A percentile compares a stretch with the other conserved stretches of the same genome.
These are phyloP conservation scores for Wickerhamomyces sp. DNA, from an alignment of 1,139 yeast species.

Conservation along the genomic window DNA sequence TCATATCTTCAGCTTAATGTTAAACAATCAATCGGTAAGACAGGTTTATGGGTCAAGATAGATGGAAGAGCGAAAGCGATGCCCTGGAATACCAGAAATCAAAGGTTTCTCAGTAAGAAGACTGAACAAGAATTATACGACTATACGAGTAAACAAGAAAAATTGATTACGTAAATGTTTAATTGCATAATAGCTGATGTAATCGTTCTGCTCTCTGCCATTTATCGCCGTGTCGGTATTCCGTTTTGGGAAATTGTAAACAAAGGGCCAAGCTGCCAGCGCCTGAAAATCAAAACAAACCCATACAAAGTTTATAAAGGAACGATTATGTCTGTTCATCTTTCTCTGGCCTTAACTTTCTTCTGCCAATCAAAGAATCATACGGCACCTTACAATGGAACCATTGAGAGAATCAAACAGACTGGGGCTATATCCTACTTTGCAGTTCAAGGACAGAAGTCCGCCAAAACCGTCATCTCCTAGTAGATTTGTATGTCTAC, in stretches of 20 bases:
- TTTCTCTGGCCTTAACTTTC: not conserved
- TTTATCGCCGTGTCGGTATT: not conserved
- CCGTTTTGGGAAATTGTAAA: not conserved
- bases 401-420: conserved; percentile 12
- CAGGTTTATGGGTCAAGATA: too few relatives aligned
- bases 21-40: not conserved
- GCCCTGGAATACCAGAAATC: too few relatives aligned
- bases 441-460: conserved; percentile 12
- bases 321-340: not conserved
- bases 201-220: not conserved
- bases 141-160: too few relatives aligned
- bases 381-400: not conserved
- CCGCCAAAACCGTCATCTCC: conserved; percentile 9
- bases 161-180: not conserved
- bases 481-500: not conserved
- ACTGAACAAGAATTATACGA: too few relatives aligned
- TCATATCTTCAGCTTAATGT: conserved; percentile 1
- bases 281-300: not conserved
- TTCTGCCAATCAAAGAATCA: not conserved
- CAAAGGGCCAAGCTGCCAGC: not conserved
- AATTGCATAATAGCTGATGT: too few relatives aligned
- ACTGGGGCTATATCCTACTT: conserved; percentile 9
- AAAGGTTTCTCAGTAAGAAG: too few relatives aligned
- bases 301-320: not conserved
- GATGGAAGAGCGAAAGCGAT: too few relatives aligned